A percentile compares a stretch with the other conserved stretches of the same genome.
These are phyloP conservation scores for Candida xyloterini DNA, from an alignment of 805 yeast species.

Conservation along the genomic window DNA sequence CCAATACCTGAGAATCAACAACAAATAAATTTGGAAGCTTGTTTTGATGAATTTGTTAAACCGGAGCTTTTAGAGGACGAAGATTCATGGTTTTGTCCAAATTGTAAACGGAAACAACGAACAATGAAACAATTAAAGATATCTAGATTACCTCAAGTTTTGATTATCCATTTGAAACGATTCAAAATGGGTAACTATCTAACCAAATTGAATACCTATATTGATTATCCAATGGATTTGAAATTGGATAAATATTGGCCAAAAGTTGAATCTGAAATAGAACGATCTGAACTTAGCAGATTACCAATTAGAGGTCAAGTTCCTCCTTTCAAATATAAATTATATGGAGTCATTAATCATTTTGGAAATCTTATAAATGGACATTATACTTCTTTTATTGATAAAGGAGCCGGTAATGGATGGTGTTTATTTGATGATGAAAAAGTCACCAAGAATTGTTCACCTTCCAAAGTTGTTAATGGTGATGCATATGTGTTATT, in stretches of 20 bases:
- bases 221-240: constrained; percentile 60
- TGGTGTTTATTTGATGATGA: constrained; percentile 89
- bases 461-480: constrained; percentile 54
- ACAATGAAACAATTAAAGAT: constrained; percentile 70
- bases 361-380: constrained; percentile 81
- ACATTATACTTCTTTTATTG: constrained; percentile 81
- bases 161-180: constrained; percentile 83
- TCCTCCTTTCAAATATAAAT: constrained; percentile 74
- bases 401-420: constrained; percentile 53
- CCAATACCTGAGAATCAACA: constrained; percentile 60
- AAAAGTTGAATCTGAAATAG: constrained; percentile 37
- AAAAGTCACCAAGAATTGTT: constrained; percentile 52
- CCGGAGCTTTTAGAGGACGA: constrained; percentile 72
- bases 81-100: constrained; percentile 82
- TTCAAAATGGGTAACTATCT: constrained; percentile 56
- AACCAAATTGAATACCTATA: constrained; percentile 60
- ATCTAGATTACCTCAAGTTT: constrained; percentile 71
- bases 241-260: constrained; percentile 75
- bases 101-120: constrained; percentile 59
- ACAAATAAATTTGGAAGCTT: constrained; percentile 47
- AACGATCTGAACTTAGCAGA: constrained; percentile 42
- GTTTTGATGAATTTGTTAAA: constrained; percentile 74
- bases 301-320: constrained; percentile 68
- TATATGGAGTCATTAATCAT: constrained; percentile 83
- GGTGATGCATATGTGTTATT: constrained; percentile 81